A percentile compares a stretch with the other conserved stretches of the same genome.
Conservation (phyloP, 106 monocot genomes). For the Allium cepa region DNA sequence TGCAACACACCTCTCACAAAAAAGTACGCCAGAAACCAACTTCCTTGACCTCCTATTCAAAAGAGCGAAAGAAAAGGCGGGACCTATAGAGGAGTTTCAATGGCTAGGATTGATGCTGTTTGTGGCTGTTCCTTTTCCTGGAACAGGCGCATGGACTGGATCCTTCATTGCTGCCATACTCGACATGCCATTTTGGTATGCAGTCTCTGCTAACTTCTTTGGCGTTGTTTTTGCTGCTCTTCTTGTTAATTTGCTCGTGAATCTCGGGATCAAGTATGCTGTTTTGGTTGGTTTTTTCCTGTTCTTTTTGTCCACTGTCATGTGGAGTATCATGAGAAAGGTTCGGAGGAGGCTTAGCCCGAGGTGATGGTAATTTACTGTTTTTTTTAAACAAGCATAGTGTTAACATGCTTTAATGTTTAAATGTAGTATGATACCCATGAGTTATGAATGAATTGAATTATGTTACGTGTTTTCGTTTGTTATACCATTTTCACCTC, state of each 20-base stretch:
- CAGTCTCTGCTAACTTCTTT: constrained; percentile 75
- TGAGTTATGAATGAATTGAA: no score
- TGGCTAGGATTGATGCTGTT: constrained; percentile 97
- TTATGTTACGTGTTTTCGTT: no score
- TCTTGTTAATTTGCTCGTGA: constrained; percentile 89
- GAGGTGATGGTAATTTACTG: constrained; percentile 15
- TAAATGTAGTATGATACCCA: no score
- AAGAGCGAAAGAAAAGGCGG: constrained; percentile 77
- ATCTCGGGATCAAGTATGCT: constrained; percentile 83
- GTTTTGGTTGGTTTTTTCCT: constrained; percentile 44
- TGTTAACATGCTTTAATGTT: no score
- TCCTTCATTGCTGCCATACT: constrained; percentile 76
- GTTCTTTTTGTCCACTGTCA: constrained; percentile 65
- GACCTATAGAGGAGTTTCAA: constrained; percentile 85
- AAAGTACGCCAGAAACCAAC: constrained; percentile 28
- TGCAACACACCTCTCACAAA: constrained; percentile 42
- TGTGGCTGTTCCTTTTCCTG: constrained; percentile 92
- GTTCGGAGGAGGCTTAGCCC: constrained; percentile 30
- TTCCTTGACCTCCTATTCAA: constrained; percentile 57
- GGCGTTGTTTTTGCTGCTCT: constrained; percentile 87
- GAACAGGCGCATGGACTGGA: constrained; percentile 95
- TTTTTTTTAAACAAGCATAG: background rate
- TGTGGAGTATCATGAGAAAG: constrained; percentile 67
- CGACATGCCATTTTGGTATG: constrained; percentile 88
- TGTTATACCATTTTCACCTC: no score